Evolutionary conservation across 352 stramenopile species (phyloP), one percentile per base, ranked within the genome.

Genomic region (Phytophthora megakarya): DNA sequence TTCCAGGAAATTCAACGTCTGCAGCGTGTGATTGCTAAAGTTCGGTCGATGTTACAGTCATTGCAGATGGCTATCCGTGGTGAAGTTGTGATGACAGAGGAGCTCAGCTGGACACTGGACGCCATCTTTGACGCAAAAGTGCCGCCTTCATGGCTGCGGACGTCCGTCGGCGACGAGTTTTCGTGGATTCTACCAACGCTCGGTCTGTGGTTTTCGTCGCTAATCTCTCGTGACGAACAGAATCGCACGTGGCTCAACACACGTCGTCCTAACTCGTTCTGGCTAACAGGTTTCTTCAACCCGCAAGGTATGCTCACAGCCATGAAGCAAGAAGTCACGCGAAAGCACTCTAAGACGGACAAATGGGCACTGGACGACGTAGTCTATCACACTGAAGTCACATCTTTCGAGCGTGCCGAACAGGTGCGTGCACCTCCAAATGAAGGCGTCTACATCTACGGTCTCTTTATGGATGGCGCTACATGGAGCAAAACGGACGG

Each of bases 261-360:
- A 16, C 92, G 95, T 10, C 80, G 94, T 0, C 97, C 97, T 4
- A 97, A 97, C 61, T 97, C 87, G 51, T 99, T 98, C 72, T 99
- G 96, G 96, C 76, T 99, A 46, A 98, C 96, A 21, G 96, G 96
- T 6, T 99, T 99, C 73, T 99, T 99, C 78, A 99, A 99, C 70
- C 97, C 97, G 19, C 95, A 98, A 66, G 97, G 96, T 15, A 98
- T 98, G 81, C 83, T 99, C 33, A 99, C 97, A 42, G 96, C 96
- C 37, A 99, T 99, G 93, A 99, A 99, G 76, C 97, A 99, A 72
- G 97, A 99, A 69, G 97, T 99, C 3, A 98, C 96, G 38, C 88
- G 96, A 16, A 97, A 97, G 61, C 96, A 99, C 80, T 90, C 78
- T 30, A 98, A 98, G 83, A 95, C 88, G 13, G 93, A 99, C 70